Conservation (phyloP, 2,329 filamentous ascomycete genomes). For the Trichophyton equinum region DNA sequence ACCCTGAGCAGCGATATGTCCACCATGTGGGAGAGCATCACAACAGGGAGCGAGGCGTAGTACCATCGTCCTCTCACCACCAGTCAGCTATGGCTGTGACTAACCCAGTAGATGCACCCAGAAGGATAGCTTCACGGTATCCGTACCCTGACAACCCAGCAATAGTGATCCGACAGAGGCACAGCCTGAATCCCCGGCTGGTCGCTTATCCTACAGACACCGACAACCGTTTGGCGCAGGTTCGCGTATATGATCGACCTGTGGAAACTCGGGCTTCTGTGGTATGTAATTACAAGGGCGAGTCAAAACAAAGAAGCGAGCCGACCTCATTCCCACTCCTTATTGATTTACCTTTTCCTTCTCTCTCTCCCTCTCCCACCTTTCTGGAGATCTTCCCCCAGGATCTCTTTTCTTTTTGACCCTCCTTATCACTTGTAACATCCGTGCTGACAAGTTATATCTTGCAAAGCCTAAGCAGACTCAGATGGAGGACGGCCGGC, state of each 20-base stretch:
- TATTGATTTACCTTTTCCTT: too few species aligned
- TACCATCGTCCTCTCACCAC: too few species aligned
- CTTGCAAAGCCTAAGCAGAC: neutral
- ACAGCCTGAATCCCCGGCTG: neutral
- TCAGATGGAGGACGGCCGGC: neutral
- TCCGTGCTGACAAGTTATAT: too few species aligned
- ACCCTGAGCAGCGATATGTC: neutral
- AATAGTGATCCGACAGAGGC: neutral
- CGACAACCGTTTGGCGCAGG: neutral
- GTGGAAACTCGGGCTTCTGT: neutral
- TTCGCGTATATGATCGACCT: neutral
- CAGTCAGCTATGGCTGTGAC: neutral
- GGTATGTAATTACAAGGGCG: conserved; percentile 1
- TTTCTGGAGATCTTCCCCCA: neutral
- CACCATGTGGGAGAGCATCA: neutral
- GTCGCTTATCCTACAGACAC: neutral
- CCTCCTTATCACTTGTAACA: too few species aligned
- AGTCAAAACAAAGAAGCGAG: too few species aligned
- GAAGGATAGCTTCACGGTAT: neutral
- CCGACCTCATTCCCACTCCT: too few species aligned
- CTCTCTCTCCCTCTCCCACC: neutral
- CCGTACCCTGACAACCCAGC: neutral
- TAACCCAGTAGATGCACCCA: neutral
- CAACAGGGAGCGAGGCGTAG: neutral
- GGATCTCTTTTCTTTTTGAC: too few species aligned